phyloP scores from a whole-genome alignment of 192 early-diverging fungal species.

The Globomyces pollinis-pini region DNA sequence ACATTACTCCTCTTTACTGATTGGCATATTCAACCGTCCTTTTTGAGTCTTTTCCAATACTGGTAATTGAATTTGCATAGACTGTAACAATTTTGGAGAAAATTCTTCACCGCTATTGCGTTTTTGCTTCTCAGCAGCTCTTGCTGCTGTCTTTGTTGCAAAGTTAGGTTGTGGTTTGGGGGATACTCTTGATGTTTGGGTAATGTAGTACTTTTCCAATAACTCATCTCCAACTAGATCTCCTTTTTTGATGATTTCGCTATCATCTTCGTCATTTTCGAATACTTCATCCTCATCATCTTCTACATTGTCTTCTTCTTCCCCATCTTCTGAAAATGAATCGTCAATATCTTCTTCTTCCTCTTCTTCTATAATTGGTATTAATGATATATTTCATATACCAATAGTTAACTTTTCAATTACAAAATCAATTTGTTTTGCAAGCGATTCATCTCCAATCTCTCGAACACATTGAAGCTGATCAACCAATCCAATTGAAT shows the following conservation, averaged over 20 bases:
- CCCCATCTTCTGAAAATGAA: slow-evolving; percentile 30
- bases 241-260: neutral
- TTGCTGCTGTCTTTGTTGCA: neutral
- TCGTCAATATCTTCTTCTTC: slow-evolving; percentile 21
- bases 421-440: slow-evolving; percentile 40
- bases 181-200: too few species aligned
- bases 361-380: slow-evolving; percentile 14
- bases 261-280: slow-evolving; percentile 9
- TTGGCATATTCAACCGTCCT: slow-evolving; percentile 9
- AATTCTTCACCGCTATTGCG: neutral
- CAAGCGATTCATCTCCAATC: slow-evolving; percentile 23
- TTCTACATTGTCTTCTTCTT: slow-evolving; percentile 34
- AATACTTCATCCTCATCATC: slow-evolving; percentile 26
- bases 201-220: too few species aligned
- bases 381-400: neutral
- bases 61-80: slow-evolving; percentile 8
- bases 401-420: slow-evolving; percentile 26
- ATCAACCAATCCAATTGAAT: slow-evolving; percentile 29
- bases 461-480: slow-evolving; percentile 25
- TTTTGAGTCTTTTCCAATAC: slow-evolving; percentile 1
- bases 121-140: neutral
- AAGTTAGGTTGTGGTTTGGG: too few species aligned
- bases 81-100: neutral
- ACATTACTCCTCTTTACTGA: slow-evolving; percentile 6
- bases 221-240: too few species aligned